Conservation (phyloP, 345 rosid species). For the Excoecaria agallocha region DNA sequence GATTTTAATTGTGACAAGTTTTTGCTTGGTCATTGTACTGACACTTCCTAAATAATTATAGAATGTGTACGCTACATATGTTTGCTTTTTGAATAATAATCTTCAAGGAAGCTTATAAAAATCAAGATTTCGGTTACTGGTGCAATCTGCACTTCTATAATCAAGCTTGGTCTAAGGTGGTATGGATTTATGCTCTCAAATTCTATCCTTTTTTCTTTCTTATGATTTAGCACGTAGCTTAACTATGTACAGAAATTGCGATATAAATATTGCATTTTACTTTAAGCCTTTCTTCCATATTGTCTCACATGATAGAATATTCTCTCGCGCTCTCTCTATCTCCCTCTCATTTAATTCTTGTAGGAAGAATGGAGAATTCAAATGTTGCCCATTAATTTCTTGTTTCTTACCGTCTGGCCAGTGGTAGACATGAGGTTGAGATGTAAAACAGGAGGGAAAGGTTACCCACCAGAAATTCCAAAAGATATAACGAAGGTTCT, state of each 20-base stretch:
- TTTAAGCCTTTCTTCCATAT: neutral
- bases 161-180: neutral
- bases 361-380: slow-evolving; percentile 87
- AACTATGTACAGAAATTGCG: neutral
- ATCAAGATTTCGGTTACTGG: neutral
- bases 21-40: too few species aligned
- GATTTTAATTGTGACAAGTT: too few species aligned
- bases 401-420: slow-evolving; percentile 73
- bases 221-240: neutral
- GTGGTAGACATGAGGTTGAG: slow-evolving; percentile 77
- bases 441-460: slow-evolving; percentile 58
- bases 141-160: neutral
- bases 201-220: too few species aligned
- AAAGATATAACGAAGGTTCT: slow-evolving; percentile 56
- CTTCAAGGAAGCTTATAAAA: neutral
- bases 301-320: neutral
- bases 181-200: too few species aligned
- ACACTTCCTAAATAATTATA: neutral
- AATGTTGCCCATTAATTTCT: slow-evolving; percentile 78
- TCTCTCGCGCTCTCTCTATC: neutral
- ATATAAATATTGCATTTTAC: neutral
- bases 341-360: neutral
- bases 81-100: neutral
- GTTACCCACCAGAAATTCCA: slow-evolving; percentile 71
- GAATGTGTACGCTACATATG: neutral